Evolutionary conservation across 352 stramenopile species (phyloP).

Genomic region (Phytophthora parvispora): DNA sequence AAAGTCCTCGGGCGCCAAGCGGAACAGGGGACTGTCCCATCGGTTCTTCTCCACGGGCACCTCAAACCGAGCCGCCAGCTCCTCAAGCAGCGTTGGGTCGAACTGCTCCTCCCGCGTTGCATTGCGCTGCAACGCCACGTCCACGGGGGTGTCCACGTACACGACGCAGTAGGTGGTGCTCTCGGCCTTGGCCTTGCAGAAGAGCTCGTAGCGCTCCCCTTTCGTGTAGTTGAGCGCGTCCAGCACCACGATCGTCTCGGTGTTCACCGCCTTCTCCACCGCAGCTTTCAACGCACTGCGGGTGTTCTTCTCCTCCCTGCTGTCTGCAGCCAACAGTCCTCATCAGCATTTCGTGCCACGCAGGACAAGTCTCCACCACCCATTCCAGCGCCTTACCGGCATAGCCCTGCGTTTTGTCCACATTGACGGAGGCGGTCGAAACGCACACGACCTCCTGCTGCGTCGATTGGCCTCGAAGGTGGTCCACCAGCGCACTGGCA

Average conservation of each 20-base stretch:
- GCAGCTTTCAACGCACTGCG: slow-evolving; percentile 73
- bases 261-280: slow-evolving; percentile 70
- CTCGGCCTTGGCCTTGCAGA: slow-evolving; percentile 94
- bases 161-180: slow-evolving; percentile 93
- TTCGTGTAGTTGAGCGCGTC: slow-evolving; percentile 97
- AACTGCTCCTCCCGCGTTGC: slow-evolving; percentile 41
- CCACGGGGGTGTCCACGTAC: slow-evolving; percentile 78
- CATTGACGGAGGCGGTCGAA: slow-evolving; percentile 69
- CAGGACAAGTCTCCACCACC: slow-evolving; percentile 9
- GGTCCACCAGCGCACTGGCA: slow-evolving; percentile 53
- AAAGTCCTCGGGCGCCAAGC: slow-evolving; percentile 61
- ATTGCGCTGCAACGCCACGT: slow-evolving; percentile 71
- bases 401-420: slow-evolving; percentile 69
- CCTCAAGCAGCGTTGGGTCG: slow-evolving; percentile 77
- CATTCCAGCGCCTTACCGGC: slow-evolving; percentile 41
- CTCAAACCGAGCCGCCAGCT: slow-evolving; percentile 92
- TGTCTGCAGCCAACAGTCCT: slow-evolving; percentile 47
- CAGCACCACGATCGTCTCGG: slow-evolving; percentile 89
- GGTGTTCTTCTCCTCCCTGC: slow-evolving; percentile 73
- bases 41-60: slow-evolving; percentile 93
- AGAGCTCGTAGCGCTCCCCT: slow-evolving; percentile 96
- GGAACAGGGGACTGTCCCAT: slow-evolving; percentile 94
- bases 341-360: too few relatives aligned
- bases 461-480: slow-evolving; percentile 49
- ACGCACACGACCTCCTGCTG: slow-evolving; percentile 66